phyloP scores from a whole-genome alignment of 2,329 filamentous ascomycete species.

The Zymoseptoria ardabiliae region DNA sequence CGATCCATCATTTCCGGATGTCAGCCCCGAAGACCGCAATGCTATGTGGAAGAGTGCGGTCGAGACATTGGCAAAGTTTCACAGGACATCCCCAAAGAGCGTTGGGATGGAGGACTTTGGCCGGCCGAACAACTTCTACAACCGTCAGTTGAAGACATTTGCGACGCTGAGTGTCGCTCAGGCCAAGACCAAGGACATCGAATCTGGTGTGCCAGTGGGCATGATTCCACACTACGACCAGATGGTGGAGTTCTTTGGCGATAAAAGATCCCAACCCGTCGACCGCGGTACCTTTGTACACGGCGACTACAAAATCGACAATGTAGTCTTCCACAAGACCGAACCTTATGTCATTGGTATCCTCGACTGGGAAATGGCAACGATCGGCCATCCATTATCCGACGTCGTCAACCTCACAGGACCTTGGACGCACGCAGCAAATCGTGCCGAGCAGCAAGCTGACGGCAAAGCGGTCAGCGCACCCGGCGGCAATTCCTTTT shows the following conservation, averaged over 20 bases:
- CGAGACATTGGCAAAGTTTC: slow-evolving; percentile 75
- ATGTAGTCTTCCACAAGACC: slow-evolving; percentile 69
- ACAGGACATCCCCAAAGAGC: slow-evolving; percentile 59
- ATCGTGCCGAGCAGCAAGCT: slow-evolving; percentile 22
- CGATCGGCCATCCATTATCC: slow-evolving; percentile 88
- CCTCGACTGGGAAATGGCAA: slow-evolving; percentile 98
- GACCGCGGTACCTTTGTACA: slow-evolving; percentile 79
- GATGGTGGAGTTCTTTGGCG: slow-evolving; percentile 69
- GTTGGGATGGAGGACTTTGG: slow-evolving; percentile 70
- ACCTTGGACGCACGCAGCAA: slow-evolving; percentile 32
- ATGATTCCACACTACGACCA: slow-evolving; percentile 76
- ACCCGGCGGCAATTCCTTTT: slow-evolving; percentile 47
- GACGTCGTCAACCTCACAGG: slow-evolving; percentile 74
- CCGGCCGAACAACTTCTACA: slow-evolving; percentile 69
- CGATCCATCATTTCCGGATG: slow-evolving; percentile 72
- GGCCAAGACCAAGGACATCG: slow-evolving; percentile 65
- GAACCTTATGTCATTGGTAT: slow-evolving; percentile 86
- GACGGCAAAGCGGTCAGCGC: slow-evolving; percentile 32
- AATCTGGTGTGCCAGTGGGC: slow-evolving; percentile 69
- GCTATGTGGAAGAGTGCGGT: slow-evolving; percentile 84
- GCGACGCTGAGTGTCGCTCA: slow-evolving; percentile 70
- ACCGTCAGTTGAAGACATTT: slow-evolving; percentile 79
- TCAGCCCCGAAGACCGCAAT: slow-evolving; percentile 59
- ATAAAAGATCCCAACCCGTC: slow-evolving; percentile 61
- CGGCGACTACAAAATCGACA: slow-evolving; percentile 83